Conservation (phyloP, 768 basidiomycete genomes). For the Pleurotus eryngii region DNA sequence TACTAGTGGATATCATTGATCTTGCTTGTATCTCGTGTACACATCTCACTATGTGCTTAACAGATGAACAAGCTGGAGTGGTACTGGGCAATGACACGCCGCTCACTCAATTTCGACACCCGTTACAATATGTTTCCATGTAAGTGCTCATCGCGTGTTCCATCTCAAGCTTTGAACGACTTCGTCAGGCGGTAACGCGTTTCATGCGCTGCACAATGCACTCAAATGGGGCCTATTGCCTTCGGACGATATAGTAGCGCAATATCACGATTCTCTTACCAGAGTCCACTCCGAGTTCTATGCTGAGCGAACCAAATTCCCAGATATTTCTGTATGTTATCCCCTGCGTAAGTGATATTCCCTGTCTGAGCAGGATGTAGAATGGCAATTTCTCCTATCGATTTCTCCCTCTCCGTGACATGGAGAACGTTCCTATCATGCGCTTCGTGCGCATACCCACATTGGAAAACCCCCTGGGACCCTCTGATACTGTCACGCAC, state of each 20-base stretch:
- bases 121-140: constrained; percentile 14
- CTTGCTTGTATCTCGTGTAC: background rate
- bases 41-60: background rate
- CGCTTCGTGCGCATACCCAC: background rate
- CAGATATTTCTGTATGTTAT: background rate
- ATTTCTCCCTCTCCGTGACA: background rate
- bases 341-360: background rate
- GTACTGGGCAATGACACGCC: constrained; percentile 11
- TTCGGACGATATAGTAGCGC: constrained; percentile 1
- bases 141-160: background rate
- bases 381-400: background rate
- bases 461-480: background rate
- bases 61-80: constrained; percentile 15
- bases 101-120: constrained; percentile 15
- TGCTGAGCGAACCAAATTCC: background rate
- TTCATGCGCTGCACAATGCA: background rate
- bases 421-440: background rate
- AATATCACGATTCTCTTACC: background rate
- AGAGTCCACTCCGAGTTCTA: background rate
- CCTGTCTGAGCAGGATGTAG: background rate
- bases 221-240: constrained; percentile 10
- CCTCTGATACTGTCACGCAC: background rate
- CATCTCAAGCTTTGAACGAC: background rate
- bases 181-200: background rate
- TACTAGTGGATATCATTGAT: no score